phyloP scores from a whole-genome alignment of 305 asterid species.

The Solanum aculeatissimum region DNA sequence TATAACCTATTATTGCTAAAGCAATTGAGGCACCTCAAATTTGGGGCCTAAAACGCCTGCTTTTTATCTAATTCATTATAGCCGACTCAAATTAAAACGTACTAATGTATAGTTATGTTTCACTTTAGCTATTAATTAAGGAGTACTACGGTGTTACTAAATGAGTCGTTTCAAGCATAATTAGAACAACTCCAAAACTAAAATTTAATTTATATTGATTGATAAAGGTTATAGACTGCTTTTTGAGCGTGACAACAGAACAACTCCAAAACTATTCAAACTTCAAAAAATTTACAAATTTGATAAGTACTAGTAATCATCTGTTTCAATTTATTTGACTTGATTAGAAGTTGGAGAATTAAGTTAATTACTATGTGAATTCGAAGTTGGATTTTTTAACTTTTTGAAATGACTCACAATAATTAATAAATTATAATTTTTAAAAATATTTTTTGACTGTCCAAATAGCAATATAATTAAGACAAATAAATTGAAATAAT shows the following conservation, averaged over 20 bases:
- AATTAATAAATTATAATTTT: too few species aligned
- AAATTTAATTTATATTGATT: not conserved
- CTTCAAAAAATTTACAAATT: not conserved
- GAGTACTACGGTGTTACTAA: not conserved
- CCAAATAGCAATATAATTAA: not conserved
- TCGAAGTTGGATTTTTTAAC: not conserved
- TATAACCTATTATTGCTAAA: not conserved
- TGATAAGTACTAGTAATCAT: not conserved
- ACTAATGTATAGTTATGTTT: not conserved
- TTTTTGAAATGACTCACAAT: not conserved
- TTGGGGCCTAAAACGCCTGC: not conserved
- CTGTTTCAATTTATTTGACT: not conserved
- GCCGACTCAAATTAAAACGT: not conserved
- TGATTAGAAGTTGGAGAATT: not conserved
- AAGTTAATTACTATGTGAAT: not conserved
- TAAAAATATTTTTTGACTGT: not conserved
- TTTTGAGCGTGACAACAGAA: not conserved
- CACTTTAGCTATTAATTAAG: not conserved
- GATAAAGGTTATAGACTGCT: not conserved
- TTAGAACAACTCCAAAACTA: not conserved
- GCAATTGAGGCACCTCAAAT: not conserved
- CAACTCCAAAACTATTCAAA: not conserved
- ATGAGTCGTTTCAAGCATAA: not conserved
- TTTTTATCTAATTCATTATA: not conserved
- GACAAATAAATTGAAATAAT: not conserved